Evolutionary conservation across 176 grass and related monocot species (phyloP), one percentile per base, ranked within the genome.

Genomic region (Musa itinerans): DNA sequence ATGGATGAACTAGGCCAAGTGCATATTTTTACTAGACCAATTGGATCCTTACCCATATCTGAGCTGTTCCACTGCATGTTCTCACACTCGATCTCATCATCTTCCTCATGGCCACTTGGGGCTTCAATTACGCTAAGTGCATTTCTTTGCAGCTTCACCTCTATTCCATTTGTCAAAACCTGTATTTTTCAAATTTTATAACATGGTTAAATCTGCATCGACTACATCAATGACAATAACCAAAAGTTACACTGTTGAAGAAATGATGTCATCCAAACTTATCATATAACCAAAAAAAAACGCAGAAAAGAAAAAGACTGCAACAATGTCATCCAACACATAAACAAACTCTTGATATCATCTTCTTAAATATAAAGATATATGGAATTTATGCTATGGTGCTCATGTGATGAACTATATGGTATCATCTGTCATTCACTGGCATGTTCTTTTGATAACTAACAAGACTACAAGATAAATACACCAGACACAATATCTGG

Each of bases 121-220:
- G 67, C 67, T 69, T 69, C 67, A 50, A 69, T 69, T 17, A 69
- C 67, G n/a, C 67, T 69, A 16, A 69, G 67, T 10, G 43, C 67
- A 50, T 50, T 50, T 19, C 67, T 19, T 69, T 68, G 65, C 26
- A 68, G 26, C 65, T 68, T 68, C 25, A 68, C 65, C n/a, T 68
- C 65, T 29, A 68, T 68, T 34, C 65, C 65, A 68, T 68, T 68
- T 68, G 65, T 68, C 65, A 68, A 68, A 68, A 68, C 65, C 65
- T 68, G 26, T 15, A 43, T 68, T 19, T 19, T 14, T 4, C 10
- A 50, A 20, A 2, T 51, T 51, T 7, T 20, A 50, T 43, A 43
- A 43, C 34, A 43, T 43, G 25, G 8, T 69, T 50, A 21, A 50
- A 6, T 5, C 8, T 2, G 4, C 1, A 20, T 50, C 9, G 11